A percentile compares a stretch with the other conserved stretches of the same genome.
phyloP scores from a whole-genome alignment of 2,329 filamentous ascomycete genomes.

The Metarhizium guizhouense region DNA sequence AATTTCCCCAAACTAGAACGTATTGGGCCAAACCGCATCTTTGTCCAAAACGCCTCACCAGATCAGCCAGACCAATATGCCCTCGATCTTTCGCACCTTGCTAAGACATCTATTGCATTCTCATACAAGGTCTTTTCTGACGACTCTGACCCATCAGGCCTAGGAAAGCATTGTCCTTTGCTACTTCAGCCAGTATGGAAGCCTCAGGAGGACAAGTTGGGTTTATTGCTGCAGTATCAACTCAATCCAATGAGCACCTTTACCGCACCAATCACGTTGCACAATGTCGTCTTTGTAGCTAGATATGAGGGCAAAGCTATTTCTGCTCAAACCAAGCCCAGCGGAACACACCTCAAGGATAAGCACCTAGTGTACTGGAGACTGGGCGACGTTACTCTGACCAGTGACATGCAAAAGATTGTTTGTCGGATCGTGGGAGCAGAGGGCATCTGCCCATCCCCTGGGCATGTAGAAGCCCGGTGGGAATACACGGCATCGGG shows the following conservation, averaged over 20 bases:
- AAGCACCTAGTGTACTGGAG: constrained; percentile 74
- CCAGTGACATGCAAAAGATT: constrained; percentile 61
- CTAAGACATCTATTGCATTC: constrained; percentile 72
- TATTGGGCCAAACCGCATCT: constrained; percentile 87
- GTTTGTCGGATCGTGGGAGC: constrained; percentile 72
- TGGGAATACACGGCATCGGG: constrained; percentile 55
- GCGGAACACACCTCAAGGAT: constrained; percentile 70
- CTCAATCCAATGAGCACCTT: constrained; percentile 62
- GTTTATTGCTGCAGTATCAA: constrained; percentile 74
- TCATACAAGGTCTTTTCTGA: constrained; percentile 83
- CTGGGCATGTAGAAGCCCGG: constrained; percentile 71
- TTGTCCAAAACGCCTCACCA: constrained; percentile 60
- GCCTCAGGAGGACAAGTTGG: constrained; percentile 74
- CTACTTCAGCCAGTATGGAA: constrained; percentile 73
- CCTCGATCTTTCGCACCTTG: constrained; percentile 63
- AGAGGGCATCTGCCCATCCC: constrained; percentile 58
- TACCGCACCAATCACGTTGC: constrained; percentile 34
- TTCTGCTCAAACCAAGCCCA: constrained; percentile 67
- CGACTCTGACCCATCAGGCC: constrained; percentile 33
- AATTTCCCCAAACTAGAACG: constrained; percentile 84
- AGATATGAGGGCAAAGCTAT: constrained; percentile 61
- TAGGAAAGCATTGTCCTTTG: constrained; percentile 58
- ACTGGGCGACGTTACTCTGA: constrained; percentile 63
- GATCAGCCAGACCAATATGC: constrained; percentile 72
- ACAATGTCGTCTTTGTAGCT: constrained; percentile 67